Evolutionary conservation across 1,284 basidiomycete species (phyloP).

Genomic region (Leccinum brunneo-olivaceum): DNA sequence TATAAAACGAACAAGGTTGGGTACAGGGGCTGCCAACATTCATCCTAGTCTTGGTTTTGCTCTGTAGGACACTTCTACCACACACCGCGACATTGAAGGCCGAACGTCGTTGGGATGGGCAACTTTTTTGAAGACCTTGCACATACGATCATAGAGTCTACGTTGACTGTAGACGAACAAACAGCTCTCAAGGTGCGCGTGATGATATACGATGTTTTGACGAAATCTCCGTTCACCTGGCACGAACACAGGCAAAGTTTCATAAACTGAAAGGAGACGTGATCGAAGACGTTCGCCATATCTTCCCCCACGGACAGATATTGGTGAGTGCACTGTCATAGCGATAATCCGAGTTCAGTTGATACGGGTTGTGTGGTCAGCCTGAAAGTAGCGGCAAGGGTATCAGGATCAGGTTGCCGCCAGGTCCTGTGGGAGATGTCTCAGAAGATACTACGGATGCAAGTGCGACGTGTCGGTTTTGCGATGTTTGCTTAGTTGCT

Average conservation of each 20-base stretch:
- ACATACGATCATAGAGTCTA: conserved; percentile 20
- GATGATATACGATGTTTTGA: neutral
- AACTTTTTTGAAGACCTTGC: conserved; percentile 28
- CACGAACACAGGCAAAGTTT: conserved; percentile 22
- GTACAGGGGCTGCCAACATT: no score
- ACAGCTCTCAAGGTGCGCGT: conserved; percentile 19
- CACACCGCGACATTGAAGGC: no score
- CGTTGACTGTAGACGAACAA: conserved; percentile 24
- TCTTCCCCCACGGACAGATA: conserved; percentile 29
- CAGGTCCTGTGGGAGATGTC: conserved; percentile 11
- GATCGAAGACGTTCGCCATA: conserved; percentile 24
- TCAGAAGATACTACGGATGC: conserved; percentile 10
- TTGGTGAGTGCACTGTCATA: conserved; percentile 12
- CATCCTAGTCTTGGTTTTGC: no score
- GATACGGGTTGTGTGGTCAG: conserved; percentile 5
- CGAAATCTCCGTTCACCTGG: neutral
- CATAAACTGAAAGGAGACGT: conserved; percentile 27
- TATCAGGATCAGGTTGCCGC: conserved; percentile 23
- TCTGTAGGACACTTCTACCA: no score
- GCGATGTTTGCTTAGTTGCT: conserved; percentile 2
- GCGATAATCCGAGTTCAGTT: neutral
- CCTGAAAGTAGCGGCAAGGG: conserved; percentile 25
- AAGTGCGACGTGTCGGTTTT: neutral
- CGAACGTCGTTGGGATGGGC: no score
- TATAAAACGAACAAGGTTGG: no score